phyloP scores from a whole-genome alignment of 495 filamentous ascomycete species.

The Hypoxylon fragiforme region DNA sequence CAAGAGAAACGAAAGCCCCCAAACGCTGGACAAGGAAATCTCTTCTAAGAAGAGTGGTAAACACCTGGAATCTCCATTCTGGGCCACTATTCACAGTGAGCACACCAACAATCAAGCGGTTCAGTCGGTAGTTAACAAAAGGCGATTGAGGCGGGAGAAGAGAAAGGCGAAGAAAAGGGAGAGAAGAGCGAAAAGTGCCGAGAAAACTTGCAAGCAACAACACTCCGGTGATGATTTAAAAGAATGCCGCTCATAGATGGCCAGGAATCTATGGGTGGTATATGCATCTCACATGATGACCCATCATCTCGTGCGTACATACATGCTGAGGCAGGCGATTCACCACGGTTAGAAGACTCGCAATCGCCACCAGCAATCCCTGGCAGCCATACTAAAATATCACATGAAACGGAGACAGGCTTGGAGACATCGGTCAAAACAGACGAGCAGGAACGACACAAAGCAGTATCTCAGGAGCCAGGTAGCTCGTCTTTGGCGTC shows the following conservation, averaged over 20 bases:
- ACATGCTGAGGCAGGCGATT: slow-evolving; percentile 3
- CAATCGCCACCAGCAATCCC: neutral
- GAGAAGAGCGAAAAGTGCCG: neutral
- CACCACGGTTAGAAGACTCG: neutral
- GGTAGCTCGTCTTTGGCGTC: neutral
- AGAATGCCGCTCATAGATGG: slow-evolving; percentile 38
- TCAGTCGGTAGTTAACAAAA: neutral
- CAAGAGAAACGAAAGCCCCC: neutral
- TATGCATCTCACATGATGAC: slow-evolving; percentile 28
- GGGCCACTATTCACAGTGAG: neutral
- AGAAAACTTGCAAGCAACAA: too few relatives aligned
- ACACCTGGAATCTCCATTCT: slow-evolving; percentile 20
- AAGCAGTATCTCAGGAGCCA: neutral
- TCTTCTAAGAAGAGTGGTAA: slow-evolving; percentile 5
- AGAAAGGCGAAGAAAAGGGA: neutral
- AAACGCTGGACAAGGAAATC: neutral
- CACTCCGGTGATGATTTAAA: too few relatives aligned
- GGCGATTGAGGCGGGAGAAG: neutral
- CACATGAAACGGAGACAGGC: neutral
- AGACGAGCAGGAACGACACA: neutral
- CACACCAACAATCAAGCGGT: neutral
- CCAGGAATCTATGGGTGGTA: slow-evolving; percentile 45
- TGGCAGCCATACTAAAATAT: neutral
- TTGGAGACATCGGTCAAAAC: neutral
- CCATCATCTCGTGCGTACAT: neutral